Evolutionary conservation across 2,329 filamentous ascomycete genomes (phyloP).

Genomic region (Sarocladiaceae sp.): DNA sequence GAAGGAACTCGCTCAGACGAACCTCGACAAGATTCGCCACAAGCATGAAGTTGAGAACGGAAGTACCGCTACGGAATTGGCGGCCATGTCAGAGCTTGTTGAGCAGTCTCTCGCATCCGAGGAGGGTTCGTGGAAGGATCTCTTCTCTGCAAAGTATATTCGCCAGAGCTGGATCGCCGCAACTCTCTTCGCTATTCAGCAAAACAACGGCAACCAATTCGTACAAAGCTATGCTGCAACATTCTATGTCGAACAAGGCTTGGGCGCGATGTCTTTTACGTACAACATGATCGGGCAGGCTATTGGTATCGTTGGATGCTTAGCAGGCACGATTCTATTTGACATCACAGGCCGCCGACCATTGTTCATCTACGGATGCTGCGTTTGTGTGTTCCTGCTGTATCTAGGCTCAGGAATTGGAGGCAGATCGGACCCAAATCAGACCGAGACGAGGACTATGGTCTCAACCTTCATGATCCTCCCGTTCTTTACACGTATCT

Average conservation of each 20-base stretch:
- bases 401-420: conserved; percentile 8
- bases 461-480: conserved; percentile 10
- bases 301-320: conserved; percentile 1
- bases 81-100: conserved; percentile 4
- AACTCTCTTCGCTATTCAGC: conserved; percentile 8
- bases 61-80: neutral
- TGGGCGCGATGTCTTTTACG: conserved; percentile 10
- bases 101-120: neutral
- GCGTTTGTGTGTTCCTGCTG: conserved; percentile 3
- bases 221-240: conserved; percentile 9
- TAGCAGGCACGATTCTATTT: conserved; percentile 2
- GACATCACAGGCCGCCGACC: conserved; percentile 7
- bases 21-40: conserved; percentile 7
- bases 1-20: neutral
- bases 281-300: conserved; percentile 10
- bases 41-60: conserved; percentile 4
- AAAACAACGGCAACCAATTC: conserved; percentile 10
- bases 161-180: conserved; percentile 6
- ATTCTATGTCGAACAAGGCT: conserved; percentile 9
- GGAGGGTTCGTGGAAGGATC: conserved; percentile 6
- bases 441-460: conserved; percentile 8
- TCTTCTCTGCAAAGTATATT: conserved; percentile 5
- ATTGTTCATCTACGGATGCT: neutral
- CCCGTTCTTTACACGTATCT: conserved; percentile 7
- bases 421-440: neutral